A percentile compares a stretch with the other conserved stretches of the same genome.
Evolutionary conservation across 495 filamentous ascomycete genomes (phyloP).

Genomic region (Jackrogersella minutella): DNA sequence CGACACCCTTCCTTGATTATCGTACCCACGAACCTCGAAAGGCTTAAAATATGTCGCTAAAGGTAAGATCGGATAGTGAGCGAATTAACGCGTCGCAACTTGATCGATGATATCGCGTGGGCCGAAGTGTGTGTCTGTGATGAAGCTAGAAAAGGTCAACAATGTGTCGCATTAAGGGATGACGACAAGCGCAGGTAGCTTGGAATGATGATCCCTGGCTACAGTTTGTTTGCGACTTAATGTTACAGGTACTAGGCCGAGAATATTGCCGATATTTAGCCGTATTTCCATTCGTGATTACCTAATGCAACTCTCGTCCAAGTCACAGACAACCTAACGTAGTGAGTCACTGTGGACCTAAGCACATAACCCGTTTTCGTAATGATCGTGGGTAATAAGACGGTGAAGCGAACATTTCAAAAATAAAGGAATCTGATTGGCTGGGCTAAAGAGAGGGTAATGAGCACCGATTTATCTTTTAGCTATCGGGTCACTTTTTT

Average conservation of each 20-base stretch:
- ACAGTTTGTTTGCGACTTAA: constrained; percentile 1
- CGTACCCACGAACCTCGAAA: not conserved
- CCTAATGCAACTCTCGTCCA: not conserved
- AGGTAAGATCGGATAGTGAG: not conserved
- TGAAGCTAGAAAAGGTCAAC: not conserved
- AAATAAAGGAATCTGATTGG: no score
- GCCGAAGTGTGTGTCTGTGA: not conserved
- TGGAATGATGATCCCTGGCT: constrained; percentile 11
- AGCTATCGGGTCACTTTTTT: no score
- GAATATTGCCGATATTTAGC: constrained; percentile 14
- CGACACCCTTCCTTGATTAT: not conserved
- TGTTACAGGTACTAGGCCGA: not conserved
- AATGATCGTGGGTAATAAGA: no score
- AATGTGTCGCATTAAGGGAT: constrained; percentile 37
- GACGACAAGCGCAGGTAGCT: constrained; percentile 34
- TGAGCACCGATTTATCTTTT: no score
- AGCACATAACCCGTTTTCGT: no score
- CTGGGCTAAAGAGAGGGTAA: no score
- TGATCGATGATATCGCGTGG: not conserved
- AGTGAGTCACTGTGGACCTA: no score
- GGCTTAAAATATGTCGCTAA: not conserved
- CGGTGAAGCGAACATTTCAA: no score
- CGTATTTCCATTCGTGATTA: not conserved
- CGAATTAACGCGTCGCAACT: not conserved
- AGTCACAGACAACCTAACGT: no score